Evolutionary conservation across 2,329 filamentous ascomycete species (phyloP), one percentile per base, ranked within the genome.

Genomic region (Ceratocystiopsis sp.): DNA sequence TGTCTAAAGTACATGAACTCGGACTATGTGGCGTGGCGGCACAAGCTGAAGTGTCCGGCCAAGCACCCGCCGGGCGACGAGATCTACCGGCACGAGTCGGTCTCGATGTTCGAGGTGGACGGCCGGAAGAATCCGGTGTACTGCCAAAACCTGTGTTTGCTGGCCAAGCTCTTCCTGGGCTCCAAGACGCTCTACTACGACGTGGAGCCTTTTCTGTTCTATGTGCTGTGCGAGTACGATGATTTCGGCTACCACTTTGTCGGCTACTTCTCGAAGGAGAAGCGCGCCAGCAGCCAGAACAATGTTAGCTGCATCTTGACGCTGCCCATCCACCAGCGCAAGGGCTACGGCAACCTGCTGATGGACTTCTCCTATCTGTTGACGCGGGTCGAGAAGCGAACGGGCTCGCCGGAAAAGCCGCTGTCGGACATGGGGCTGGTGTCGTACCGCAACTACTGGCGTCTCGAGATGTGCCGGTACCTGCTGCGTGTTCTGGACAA

Each of bases 1-100:
- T 98, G 91, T 58, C 69, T 98, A 47, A 98, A 96, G 62, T 98
- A 98, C 64, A 95, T 98, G 86, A 94, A 93, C 60, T 96, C 91
- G 16, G 89, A 95, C 58, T 96, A 93, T 54, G 91, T 98, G 25
- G 89, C 91, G 14, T 96, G 89, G 85, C 76, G 91, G 42, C 91
- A 98, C 62, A 96, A 96, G 64, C 73, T 86, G 53, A 98, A 98
- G 65, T 98, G 91, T 53, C 83, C 85, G 7, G 86, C 86, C 34
- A 96, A 96, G 59, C 87, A 96, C 55, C 93, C 91, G 4, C 93
- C 93, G 0, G 91, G 91, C 19, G 91, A 98, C 55, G 91, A 98
- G 58, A 96, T 98, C 41, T 98, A 98, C 57, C 82, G 91, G 1
- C 80, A 94, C 53, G 79, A 80, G 41, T 84, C 86, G 29, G 78